Base-by-base conservation (phyloP, 2,329 filamentous ascomycete species). In the Fusarium globosum region DNA sequence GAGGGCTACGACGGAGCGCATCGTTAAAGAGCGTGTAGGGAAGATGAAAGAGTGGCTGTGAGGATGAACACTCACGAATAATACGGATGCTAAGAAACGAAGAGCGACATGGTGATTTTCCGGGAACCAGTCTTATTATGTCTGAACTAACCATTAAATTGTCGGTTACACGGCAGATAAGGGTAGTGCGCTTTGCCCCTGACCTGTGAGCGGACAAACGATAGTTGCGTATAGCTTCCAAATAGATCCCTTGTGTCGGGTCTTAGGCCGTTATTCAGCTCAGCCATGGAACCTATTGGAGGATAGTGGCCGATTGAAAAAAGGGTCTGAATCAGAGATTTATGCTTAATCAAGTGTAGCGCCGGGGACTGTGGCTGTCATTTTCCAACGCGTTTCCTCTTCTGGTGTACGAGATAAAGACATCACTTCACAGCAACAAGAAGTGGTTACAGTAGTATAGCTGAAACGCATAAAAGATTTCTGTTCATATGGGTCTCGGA, bases 41-140 rank as follows among this genome's bases (percentile, higher is more conserved):
- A 30, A 46, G 1, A 16, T 20, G 15, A 66, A 64, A 55, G 63
- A 66, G 36, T 63, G 63, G 63, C 58, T 66, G 59, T 66, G 59
- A 66, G 49, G 59, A 38, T 6, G 35, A 63, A 36, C 58, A 16
- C 58, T 66, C 63, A 64, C 59, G 12, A 48, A 1, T 45, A 3
- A 39, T n/a, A 2, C 10, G 2, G 16, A 58, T 46, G 11, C 10
- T 20, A 28, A 3, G 10, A 46, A 12, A 21, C 13, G 12, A 20
- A 23, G 15, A 41, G 3, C 2, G 10, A 12, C 26, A 45, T 39
- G 26, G 15, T 11, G 23, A 14, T 7, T 6, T 30, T 30, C 10
- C 26, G 35, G 52, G n/a, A 12, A 28, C 6, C 14, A 6, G n/a
- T 5, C 13, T 63, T 21, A 7, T 46, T 59, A 33, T 33, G 12